phyloP scores from a whole-genome alignment of 148 eudicot species.

The Silene uniflora region DNA sequence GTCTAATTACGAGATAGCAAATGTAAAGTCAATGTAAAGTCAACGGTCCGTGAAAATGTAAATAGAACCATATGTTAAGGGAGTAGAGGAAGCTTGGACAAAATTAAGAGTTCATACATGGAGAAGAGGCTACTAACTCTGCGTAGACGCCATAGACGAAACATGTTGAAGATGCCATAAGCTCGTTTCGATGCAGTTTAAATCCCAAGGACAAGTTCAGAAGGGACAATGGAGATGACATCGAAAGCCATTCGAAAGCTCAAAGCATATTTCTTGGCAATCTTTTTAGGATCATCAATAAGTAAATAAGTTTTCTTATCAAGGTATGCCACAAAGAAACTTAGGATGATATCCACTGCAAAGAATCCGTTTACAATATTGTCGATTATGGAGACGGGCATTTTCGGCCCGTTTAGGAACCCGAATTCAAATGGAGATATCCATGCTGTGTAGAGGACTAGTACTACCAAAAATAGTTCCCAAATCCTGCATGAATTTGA shows the following conservation, averaged over 20 bases:
- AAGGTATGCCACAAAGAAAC: constrained; percentile 66
- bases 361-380: constrained; percentile 64
- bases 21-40: too few relatives aligned
- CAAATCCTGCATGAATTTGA: constrained; percentile 40
- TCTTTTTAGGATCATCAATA: constrained; percentile 46
- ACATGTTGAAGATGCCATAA: constrained; percentile 79
- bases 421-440: constrained; percentile 70
- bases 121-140: constrained; percentile 72
- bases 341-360: constrained; percentile 52
- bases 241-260: constrained; percentile 52
- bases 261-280: constrained; percentile 50
- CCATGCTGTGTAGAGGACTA: constrained; percentile 74
- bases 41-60: too few relatives aligned
- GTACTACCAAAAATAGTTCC: constrained; percentile 50
- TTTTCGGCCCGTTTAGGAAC: constrained; percentile 37
- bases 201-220: constrained; percentile 43
- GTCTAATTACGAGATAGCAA: background rate
- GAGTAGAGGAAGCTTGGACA: background rate
- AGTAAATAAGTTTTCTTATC: constrained; percentile 48
- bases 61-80: background rate
- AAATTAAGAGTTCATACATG: constrained; percentile 31
- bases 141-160: constrained; percentile 85
- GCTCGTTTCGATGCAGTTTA: constrained; percentile 30
- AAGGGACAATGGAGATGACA: constrained; percentile 59
- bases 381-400: constrained; percentile 41